phyloP scores from a whole-genome alignment of 176 grass and related monocot genomes.

The Eragrostis nindensis region DNA sequence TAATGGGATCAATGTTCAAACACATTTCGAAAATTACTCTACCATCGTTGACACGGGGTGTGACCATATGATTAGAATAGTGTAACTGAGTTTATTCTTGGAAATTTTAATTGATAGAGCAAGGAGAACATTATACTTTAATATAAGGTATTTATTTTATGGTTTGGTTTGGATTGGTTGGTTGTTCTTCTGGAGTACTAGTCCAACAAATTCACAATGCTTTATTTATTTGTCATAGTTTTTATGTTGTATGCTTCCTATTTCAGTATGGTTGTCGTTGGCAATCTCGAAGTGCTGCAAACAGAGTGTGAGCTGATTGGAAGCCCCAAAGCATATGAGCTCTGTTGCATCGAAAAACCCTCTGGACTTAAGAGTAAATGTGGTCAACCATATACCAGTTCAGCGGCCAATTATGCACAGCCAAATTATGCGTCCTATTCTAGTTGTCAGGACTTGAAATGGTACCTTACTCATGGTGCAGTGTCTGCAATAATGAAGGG shows the following conservation, averaged over 20 bases:
- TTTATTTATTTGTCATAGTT: no score
- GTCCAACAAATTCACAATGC: no score
- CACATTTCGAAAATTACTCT: no score
- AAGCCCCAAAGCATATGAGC: constrained; percentile 24
- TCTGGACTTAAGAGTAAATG: not conserved
- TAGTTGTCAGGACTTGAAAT: not conserved
- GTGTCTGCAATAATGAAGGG: not conserved
- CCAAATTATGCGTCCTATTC: not conserved
- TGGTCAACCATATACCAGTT: not conserved
- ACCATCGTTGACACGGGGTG: no score
- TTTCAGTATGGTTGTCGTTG: not conserved
- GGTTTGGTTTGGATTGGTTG: no score
- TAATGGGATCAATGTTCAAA: no score
- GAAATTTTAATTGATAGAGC: no score
- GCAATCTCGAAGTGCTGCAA: not conserved
- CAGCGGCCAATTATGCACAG: not conserved
- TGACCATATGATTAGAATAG: no score
- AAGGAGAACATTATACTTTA: no score
- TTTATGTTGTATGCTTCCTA: not conserved
- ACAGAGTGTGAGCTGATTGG: constrained; percentile 23
- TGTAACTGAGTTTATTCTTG: no score
- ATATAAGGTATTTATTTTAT: no score
- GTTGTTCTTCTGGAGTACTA: no score
- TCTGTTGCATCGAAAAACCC: not conserved
- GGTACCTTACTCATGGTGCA: not conserved